A percentile compares a stretch with the other conserved stretches of the same genome.
Conservation (phyloP, 495 filamentous ascomycete genomes). For the Polyplosphaeria fusca region DNA sequence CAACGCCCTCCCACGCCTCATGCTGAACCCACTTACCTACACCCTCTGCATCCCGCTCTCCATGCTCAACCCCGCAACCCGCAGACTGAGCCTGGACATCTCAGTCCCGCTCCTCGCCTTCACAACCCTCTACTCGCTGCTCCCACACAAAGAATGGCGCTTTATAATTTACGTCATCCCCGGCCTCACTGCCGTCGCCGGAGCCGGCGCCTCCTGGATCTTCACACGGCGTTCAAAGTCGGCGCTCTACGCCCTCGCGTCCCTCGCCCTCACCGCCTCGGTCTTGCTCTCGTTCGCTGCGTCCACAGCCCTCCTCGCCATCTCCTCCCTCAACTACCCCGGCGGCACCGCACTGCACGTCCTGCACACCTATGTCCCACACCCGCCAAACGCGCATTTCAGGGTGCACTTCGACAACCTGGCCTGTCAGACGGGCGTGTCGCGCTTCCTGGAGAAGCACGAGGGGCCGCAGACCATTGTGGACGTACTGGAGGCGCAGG, state of each 20-base stretch:
- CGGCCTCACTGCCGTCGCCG: conserved; percentile 70
- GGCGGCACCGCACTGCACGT: conserved; percentile 37
- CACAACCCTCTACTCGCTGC: conserved; percentile 71
- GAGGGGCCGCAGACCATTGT: conserved; percentile 43
- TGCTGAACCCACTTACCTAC: conserved; percentile 71
- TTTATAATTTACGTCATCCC: conserved; percentile 92
- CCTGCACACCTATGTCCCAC: conserved; percentile 30
- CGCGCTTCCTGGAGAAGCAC: conserved; percentile 62
- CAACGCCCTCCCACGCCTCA: conserved; percentile 74
- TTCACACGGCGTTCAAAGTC: conserved; percentile 65
- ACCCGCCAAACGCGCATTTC: neutral
- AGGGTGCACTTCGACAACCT: conserved; percentile 72
- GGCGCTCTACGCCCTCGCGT: conserved; percentile 54
- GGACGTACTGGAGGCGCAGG: conserved; percentile 22
- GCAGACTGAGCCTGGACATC: conserved; percentile 49
- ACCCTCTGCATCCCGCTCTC: conserved; percentile 64
- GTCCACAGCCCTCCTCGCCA: conserved; percentile 62
- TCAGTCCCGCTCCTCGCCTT: conserved; percentile 68
- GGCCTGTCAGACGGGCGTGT: conserved; percentile 90
- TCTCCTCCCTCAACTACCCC: conserved; percentile 46
- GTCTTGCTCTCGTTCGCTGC: conserved; percentile 56
- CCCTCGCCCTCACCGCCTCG: conserved; percentile 54
- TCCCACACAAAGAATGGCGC: conserved; percentile 94
- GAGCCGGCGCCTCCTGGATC: conserved; percentile 69
- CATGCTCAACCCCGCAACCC: conserved; percentile 52